Base-by-base conservation (phyloP, 768 basidiomycete genomes). In the Phylloporus sp. region DNA sequence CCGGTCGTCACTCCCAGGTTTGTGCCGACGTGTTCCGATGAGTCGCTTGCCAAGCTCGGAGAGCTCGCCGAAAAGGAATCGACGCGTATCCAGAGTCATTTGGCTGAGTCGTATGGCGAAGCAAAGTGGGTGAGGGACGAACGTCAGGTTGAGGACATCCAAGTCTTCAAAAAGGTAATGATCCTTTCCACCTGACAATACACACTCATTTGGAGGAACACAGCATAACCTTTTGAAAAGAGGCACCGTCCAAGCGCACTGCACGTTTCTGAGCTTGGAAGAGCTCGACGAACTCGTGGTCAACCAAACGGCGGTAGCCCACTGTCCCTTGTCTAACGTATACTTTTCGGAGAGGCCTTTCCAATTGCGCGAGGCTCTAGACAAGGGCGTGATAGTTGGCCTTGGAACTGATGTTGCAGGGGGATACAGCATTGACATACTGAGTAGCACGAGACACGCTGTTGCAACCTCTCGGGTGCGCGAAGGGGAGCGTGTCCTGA, bases 1-100 rank as follows among this genome's bases (percentile, higher is more conserved):
- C 93, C 93, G 1, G 88, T 95, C 10, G 68, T 95, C 49, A 94
- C 93, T 0, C 93, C 93, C 0, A 81, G 93, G 16, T 95, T 95
- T 57, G 85, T 95, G 3, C 93, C 93, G 1, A 91, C 91, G 0
- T 95, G 91, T 64, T 86, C 89, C 2, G 74, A 88, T 45, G 81
- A 78, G 39, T 73, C 94, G 27, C 75, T 95, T 0, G 54, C 56
- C 9, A 85, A 81, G 9, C 73, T 95, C 0, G 84, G 81, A 4
- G 64, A 73, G 8, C 68, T 94, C 1, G 76, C 84, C 0, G 53
- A 67, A 23, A 61, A 66, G 28, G 63, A 74, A 35, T 66, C 69
- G n/a, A 64, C 85, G 9, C 75, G 77, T 42, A 71, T 92, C 0
- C 91, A 94, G 63, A 91, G 86, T 57, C 92, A 95, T 61, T 71